Evolutionary conservation across 2,329 filamentous ascomycete species (phyloP), one percentile per base, ranked within the genome.

Genomic region (Domatiomyces globalis): DNA sequence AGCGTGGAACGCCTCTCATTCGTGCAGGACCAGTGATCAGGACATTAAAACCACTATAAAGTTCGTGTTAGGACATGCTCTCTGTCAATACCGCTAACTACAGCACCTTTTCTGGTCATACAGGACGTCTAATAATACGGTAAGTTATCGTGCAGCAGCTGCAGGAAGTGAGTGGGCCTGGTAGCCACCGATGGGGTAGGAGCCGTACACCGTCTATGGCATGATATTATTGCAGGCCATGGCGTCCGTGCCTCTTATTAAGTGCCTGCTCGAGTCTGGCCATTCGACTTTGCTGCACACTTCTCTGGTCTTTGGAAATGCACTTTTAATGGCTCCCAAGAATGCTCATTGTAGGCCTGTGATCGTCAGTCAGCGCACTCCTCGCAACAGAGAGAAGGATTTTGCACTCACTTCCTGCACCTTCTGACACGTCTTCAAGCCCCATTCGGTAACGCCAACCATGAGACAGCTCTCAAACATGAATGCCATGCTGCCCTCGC

Each of bases 381-480:
- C 5, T 15, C 9, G 29, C 27, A 5, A 8, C 9, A 27, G 20
- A n/a, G 2, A 19, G 10, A 33, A 9, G 15, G 10, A 4, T 12
- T 1, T 39, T 10, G 3, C 5, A 51, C 57, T 57, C 46, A 58
- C 57, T 54, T 79, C 73, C 69, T 85, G 83, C 43, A 85, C 77
- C 67, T 85, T 85, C 61, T 74, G 68, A 63, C 81, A 90, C 55
- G 78, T 77, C 65, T 79, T 83, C 55, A 85, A 65, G 1, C 81
- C 83, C 82, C 82, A 86, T 56, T 84, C 81, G 2, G 82, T 84
- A 20, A 85, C 81, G 2, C 82, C 82, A 22, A 85, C 76, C 80
- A 85, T 84, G 49, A 83, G 65, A 57, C 72, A 77, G 60, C 77
- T 76, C 66, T 81, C 78, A 69, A 81, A 80, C 78, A 81, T 81